phyloP scores from a whole-genome alignment of 768 basidiomycete species.

The Suillus cothurnatus region DNA sequence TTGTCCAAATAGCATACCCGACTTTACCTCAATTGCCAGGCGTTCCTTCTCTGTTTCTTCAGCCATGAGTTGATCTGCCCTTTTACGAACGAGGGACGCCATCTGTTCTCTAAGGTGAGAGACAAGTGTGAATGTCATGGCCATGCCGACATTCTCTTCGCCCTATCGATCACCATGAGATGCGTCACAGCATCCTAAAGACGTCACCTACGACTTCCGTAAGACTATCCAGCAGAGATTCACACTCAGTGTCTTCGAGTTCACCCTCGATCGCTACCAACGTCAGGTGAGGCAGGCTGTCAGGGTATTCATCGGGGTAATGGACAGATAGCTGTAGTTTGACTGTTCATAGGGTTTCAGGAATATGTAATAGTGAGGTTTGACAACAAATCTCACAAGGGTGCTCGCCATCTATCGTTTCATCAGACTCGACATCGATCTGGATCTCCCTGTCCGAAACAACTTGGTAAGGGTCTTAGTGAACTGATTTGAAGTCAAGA shows the following conservation, averaged over 20 bases:
- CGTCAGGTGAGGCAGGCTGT: conserved; percentile 72
- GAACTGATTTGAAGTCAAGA: conserved; percentile 30
- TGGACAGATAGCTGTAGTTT: conserved; percentile 69
- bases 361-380: conserved; percentile 5
- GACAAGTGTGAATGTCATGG: conserved; percentile 96
- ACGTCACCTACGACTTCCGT: conserved; percentile 52
- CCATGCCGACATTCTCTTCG: conserved; percentile 89
- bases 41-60: conserved; percentile 77
- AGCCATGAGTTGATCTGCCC: conserved; percentile 55
- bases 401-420: conserved; percentile 60
- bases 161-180: conserved; percentile 46
- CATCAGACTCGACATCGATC: conserved; percentile 89
- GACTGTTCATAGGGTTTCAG: conserved; percentile 52
- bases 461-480: conserved; percentile 70
- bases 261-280: conserved; percentile 67
- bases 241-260: conserved; percentile 58
- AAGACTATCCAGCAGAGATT: conserved; percentile 57
- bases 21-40: conserved; percentile 69
- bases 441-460: conserved; percentile 78
- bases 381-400: conserved; percentile 43
- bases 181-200: background rate
- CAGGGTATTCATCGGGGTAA: conserved; percentile 85
- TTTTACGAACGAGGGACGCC: conserved; percentile 57
- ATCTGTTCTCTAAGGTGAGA: conserved; percentile 83
- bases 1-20: background rate